Evolutionary conservation across 2,329 filamentous ascomycete species (phyloP), one percentile per base, ranked within the genome.

Genomic region (Coccinonectria pachysandricola): DNA sequence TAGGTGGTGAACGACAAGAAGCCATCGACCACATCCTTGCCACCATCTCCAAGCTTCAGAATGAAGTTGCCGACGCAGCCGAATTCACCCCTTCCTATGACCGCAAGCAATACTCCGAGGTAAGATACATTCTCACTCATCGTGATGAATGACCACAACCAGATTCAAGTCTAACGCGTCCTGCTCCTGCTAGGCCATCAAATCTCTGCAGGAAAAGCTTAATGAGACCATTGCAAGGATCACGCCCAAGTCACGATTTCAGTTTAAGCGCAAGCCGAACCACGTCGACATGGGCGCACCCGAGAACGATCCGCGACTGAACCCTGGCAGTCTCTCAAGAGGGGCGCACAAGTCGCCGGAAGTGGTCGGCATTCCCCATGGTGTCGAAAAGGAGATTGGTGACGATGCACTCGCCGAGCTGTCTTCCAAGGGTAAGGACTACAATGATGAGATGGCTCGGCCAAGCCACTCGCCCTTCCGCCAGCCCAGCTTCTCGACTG

Each of bases 11-110:
- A 54, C 79, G 84, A 21, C 73, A 80, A 36, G 79, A 88, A 50
- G 83, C 83, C 26, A 75, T 81, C 23, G 86, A 94, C 41, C 72
- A 82, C 45, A 79, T 86, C 40, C 67, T 93, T 9, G 75, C 80
- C 10, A 73, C 75, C 35, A 91, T 96, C 44, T 77, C 82, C 15
- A 72, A 75, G 31, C 67, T 96, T 10, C 86, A 85, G 2, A 80
- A 79, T 37, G 79, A 91, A 43, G 82, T 95, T 19, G 79, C 83
- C 40, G 86, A 95, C 56, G 81, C 83, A 1, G 74, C 80, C 2
- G 76, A 78, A 30, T 85, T 79, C 40, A 73, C 94, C 10, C 86
- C 91, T 3, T 75, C 85, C 6, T 92, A 95, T 50, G 91, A 96
- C 46, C 84, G 91, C 52, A 75, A 83, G 42, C 79, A 80, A 13